phyloP scores from a whole-genome alignment of 2,329 filamentous ascomycete species.

The Aspergillus novofumigatus region DNA sequence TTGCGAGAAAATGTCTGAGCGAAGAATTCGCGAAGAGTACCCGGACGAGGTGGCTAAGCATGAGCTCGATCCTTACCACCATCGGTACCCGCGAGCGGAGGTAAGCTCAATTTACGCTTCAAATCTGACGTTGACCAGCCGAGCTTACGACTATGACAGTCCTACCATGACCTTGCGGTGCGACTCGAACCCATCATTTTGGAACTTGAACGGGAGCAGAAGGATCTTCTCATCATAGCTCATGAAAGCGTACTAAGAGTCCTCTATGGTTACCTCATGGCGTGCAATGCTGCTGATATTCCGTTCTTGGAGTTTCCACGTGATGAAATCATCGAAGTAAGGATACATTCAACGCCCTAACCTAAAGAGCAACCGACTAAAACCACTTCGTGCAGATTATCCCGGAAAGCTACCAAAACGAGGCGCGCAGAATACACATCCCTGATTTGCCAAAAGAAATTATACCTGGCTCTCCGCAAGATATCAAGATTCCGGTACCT shows the following conservation, averaged over 20 bases:
- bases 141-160: conserved; percentile 49
- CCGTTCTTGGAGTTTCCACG: conserved; percentile 89
- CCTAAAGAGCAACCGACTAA: conserved; percentile 11
- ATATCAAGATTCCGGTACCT: conserved; percentile 73
- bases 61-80: conserved; percentile 91
- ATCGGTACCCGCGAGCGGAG: conserved; percentile 91
- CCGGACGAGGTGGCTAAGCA: conserved; percentile 92
- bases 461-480: conserved; percentile 73
- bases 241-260: conserved; percentile 97
- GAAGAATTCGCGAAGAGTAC: conserved; percentile 72
- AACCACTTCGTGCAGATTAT: conserved; percentile 62
- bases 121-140: background rate
- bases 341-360: conserved; percentile 9
- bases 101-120: conserved; percentile 44
- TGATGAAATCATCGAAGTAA: conserved; percentile 90
- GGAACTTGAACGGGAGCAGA: conserved; percentile 93
- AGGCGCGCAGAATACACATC: conserved; percentile 86
- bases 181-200: conserved; percentile 96
- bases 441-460: conserved; percentile 62
- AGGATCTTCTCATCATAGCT: conserved; percentile 95
- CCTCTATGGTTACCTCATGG: conserved; percentile 96
- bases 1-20: conserved; percentile 88
- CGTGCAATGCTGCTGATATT: conserved; percentile 92
- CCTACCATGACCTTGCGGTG: conserved; percentile 97
- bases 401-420: conserved; percentile 94